Percentiles rank a stretch among this genome's conserved stretches.
phyloP scores from a whole-genome alignment of 2,329 filamentous ascomycete species.

The Fusarium buxicola region DNA sequence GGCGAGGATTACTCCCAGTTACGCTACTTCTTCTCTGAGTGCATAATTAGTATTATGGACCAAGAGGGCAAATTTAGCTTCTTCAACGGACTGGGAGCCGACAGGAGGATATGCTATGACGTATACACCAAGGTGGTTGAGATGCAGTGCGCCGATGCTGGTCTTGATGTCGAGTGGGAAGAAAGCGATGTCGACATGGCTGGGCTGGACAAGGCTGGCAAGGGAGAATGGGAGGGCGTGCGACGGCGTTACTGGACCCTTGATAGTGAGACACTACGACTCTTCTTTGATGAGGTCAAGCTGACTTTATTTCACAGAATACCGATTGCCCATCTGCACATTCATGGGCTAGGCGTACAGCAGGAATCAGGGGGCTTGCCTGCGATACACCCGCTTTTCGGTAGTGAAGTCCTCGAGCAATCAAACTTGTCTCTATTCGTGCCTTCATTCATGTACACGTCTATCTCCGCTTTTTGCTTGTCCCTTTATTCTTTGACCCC shows the following conservation, averaged over 20 bases:
- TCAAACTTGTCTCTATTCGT: constrained; percentile 29
- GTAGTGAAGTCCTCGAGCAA: constrained; percentile 19
- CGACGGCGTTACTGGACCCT: constrained; percentile 91
- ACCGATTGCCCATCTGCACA: constrained; percentile 78
- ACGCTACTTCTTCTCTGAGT: constrained; percentile 87
- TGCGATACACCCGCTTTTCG: constrained; percentile 27
- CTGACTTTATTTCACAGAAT: constrained; percentile 61
- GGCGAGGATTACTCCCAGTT: constrained; percentile 92
- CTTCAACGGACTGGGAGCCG: constrained; percentile 92
- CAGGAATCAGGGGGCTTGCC: constrained; percentile 9
- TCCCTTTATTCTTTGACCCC: constrained; percentile 30
- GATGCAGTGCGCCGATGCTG: constrained; percentile 89
- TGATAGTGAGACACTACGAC: constrained; percentile 64
- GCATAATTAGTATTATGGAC: constrained; percentile 82
- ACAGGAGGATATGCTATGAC: constrained; percentile 93
- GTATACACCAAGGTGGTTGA: constrained; percentile 94
- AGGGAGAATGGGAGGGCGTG: constrained; percentile 89
- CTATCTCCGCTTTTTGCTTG: constrained; percentile 39
- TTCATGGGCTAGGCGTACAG: constrained; percentile 70
- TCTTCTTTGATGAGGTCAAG: not conserved
- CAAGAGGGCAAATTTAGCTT: constrained; percentile 82
- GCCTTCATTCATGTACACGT: constrained; percentile 33
- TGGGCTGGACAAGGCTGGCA: constrained; percentile 71
- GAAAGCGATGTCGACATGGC: constrained; percentile 78
- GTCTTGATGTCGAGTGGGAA: constrained; percentile 89